Percentiles rank a stretch among this genome's conserved stretches.
Evolutionary conservation across 257 asterid species (phyloP).

Genomic region (Ilex aquifolium): DNA sequence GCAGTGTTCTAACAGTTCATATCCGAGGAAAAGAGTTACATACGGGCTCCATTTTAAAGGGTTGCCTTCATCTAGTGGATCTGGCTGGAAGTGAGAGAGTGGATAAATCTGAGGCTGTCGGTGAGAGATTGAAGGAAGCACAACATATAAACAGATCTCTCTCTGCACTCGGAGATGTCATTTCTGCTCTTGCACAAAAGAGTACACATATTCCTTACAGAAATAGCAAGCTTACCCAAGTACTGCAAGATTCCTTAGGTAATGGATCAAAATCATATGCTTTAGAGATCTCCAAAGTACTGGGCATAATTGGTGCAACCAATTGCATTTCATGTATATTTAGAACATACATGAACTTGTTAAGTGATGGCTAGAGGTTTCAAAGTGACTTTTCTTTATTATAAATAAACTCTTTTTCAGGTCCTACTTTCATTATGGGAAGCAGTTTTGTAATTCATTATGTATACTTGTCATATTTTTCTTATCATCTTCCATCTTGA

Average conservation of each 20-base stretch:
- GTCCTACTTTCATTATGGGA: too few relatives aligned
- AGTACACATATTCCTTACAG: constrained; percentile 80
- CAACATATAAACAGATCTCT: constrained; percentile 85
- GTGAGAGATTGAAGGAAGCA: constrained; percentile 91
- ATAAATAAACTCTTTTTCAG: too few relatives aligned
- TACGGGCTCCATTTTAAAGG: constrained; percentile 65
- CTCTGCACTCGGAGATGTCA: constrained; percentile 91
- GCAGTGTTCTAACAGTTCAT: constrained; percentile 85
- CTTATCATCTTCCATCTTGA: too few relatives aligned
- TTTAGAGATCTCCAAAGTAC: too few relatives aligned
- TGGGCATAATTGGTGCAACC: too few relatives aligned
- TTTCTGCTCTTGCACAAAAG: constrained; percentile 89
- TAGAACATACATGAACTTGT: too few relatives aligned
- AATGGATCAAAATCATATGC: not conserved
- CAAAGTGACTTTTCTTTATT: too few relatives aligned
- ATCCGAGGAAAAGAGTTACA: constrained; percentile 79
- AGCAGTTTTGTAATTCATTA: too few relatives aligned
- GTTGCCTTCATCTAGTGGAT: constrained; percentile 91
- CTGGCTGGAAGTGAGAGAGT: constrained; percentile 95
- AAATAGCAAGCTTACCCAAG: constrained; percentile 95
- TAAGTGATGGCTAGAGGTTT: too few relatives aligned
- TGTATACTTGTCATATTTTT: too few relatives aligned
- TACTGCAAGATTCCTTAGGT: constrained; percentile 90
- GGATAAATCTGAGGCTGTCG: constrained; percentile 86
- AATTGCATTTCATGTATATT: too few relatives aligned